A percentile compares a stretch with the other conserved stretches of the same genome.
These are phyloP conservation scores for Sclerotiophoma versabilis DNA, from an alignment of 2,329 filamentous ascomycete genomes.

Conservation along the genomic window DNA sequence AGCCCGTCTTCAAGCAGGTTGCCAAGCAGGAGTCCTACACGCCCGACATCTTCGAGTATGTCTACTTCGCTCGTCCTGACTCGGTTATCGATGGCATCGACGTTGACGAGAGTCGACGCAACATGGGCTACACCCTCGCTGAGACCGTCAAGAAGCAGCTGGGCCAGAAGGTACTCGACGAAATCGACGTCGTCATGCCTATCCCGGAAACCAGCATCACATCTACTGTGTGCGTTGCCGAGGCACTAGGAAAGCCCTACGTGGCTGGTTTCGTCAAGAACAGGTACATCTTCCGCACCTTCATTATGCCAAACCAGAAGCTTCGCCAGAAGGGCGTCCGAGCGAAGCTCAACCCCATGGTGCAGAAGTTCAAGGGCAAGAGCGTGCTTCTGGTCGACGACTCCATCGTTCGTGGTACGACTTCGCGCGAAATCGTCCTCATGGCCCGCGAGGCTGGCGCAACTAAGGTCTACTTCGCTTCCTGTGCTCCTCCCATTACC, in stretches of 20 bases:
- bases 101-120: slow-evolving; percentile 81
- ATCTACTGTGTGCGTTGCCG: slow-evolving; percentile 78
- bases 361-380: slow-evolving; percentile 80
- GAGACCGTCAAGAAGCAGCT: slow-evolving; percentile 73
- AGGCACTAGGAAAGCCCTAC: slow-evolving; percentile 76
- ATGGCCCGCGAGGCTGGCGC: slow-evolving; percentile 89
- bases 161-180: slow-evolving; percentile 71
- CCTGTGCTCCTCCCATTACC: slow-evolving; percentile 81
- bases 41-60: slow-evolving; percentile 86
- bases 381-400: slow-evolving; percentile 88
- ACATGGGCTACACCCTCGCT: slow-evolving; percentile 85
- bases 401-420: slow-evolving; percentile 87
- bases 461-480: slow-evolving; percentile 81
- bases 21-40: slow-evolving; percentile 72
- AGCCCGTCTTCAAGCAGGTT: slow-evolving; percentile 78
- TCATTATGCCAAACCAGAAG: slow-evolving; percentile 85
- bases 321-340: slow-evolving; percentile 84
- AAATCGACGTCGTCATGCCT: slow-evolving; percentile 85
- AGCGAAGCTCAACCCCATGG: slow-evolving; percentile 87
- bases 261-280: slow-evolving; percentile 89
- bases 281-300: slow-evolving; percentile 85
- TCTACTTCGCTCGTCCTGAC: slow-evolving; percentile 87
- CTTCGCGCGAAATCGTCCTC: slow-evolving; percentile 76
- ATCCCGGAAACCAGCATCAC: slow-evolving; percentile 86
- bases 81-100: slow-evolving; percentile 86